phyloP scores from a whole-genome alignment of 2,329 filamentous ascomycete species.

The Herpotrichia juniperi region DNA sequence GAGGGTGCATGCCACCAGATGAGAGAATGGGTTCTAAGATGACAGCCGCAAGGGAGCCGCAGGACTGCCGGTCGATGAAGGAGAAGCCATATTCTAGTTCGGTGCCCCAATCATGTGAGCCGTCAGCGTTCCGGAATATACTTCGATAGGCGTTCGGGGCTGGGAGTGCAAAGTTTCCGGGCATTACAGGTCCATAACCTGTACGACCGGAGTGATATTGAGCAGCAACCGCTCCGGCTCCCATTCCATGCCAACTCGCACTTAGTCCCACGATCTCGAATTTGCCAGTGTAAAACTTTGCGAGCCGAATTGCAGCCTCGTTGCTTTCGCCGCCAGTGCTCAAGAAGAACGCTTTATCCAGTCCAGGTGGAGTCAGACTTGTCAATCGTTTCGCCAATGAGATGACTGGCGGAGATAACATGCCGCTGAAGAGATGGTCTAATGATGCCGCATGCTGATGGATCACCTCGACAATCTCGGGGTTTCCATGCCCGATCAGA shows the following conservation, averaged over 20 bases:
- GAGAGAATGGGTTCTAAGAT: slow-evolving; percentile 67
- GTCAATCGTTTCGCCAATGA: slow-evolving; percentile 36
- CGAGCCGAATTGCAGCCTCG: slow-evolving; percentile 69
- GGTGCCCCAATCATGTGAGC: slow-evolving; percentile 68
- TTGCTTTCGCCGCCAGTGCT: slow-evolving; percentile 45
- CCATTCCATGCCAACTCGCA: slow-evolving; percentile 68
- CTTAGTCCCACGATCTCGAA: slow-evolving; percentile 68
- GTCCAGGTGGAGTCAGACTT: slow-evolving; percentile 26
- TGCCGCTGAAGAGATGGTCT: slow-evolving; percentile 43
- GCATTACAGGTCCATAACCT: slow-evolving; percentile 48
- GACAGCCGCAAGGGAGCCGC: slow-evolving; percentile 67
- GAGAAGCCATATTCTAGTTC: slow-evolving; percentile 68
- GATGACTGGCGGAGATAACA: slow-evolving; percentile 44
- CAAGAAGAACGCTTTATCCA: slow-evolving; percentile 43
- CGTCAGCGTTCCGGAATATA: slow-evolving; percentile 63
- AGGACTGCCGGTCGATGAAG: slow-evolving; percentile 64
- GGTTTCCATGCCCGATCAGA: slow-evolving; percentile 37
- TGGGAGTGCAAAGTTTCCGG: slow-evolving; percentile 61
- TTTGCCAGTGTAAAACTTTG: slow-evolving; percentile 68
- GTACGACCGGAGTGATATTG: slow-evolving; percentile 61
- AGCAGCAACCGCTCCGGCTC: slow-evolving; percentile 57
- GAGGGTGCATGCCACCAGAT: slow-evolving; percentile 65
- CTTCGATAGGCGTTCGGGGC: slow-evolving; percentile 68
- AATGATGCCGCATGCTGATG: slow-evolving; percentile 31
- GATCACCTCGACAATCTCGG: slow-evolving; percentile 40